These are phyloP conservation scores for Tirmania nivea DNA, from an alignment of 495 filamentous ascomycete genomes.

Conservation along the genomic window DNA sequence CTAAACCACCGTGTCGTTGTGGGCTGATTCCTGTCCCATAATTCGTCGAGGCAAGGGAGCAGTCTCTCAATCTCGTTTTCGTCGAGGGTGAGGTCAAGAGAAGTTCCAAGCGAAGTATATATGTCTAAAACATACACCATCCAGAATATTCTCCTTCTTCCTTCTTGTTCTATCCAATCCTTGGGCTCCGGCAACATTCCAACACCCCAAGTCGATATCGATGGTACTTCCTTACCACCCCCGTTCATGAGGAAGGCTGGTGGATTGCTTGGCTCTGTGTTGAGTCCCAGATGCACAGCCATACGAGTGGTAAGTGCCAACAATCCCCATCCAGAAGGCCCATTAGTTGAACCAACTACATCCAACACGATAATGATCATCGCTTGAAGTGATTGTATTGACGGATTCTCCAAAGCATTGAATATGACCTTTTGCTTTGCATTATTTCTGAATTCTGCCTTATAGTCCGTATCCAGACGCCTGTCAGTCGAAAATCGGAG, in stretches of 20 bases:
- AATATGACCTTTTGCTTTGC: slow-evolving; percentile 71
- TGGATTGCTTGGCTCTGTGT: slow-evolving; percentile 56
- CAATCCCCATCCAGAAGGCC: slow-evolving; percentile 72
- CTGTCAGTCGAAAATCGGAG: slow-evolving; percentile 58
- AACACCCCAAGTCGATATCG: slow-evolving; percentile 67
- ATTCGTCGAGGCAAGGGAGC: slow-evolving; percentile 64
- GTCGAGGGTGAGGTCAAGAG: slow-evolving; percentile 72
- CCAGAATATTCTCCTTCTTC: slow-evolving; percentile 66
- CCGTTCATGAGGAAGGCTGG: slow-evolving; percentile 23
- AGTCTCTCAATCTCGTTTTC: slow-evolving; percentile 75
- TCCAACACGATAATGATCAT: slow-evolving; percentile 65
- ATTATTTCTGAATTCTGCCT: slow-evolving; percentile 49
- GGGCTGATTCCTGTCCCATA: slow-evolving; percentile 61
- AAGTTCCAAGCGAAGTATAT: slow-evolving; percentile 70
- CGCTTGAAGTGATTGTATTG: slow-evolving; percentile 68
- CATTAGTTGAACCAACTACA: slow-evolving; percentile 57
- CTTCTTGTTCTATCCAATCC: slow-evolving; percentile 75
- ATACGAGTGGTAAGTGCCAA: slow-evolving; percentile 68
- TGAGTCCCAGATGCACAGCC: slow-evolving; percentile 63
- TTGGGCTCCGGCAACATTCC: slow-evolving; percentile 61
- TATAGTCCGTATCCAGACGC: slow-evolving; percentile 45
- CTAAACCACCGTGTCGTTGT: slow-evolving; percentile 69
- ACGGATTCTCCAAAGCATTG: slow-evolving; percentile 68
- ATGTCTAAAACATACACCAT: slow-evolving; percentile 78
- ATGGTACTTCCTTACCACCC: slow-evolving; percentile 26